Base-by-base conservation (phyloP, 176 grass and related monocot genomes). In the Hordeum vulgare region DNA sequence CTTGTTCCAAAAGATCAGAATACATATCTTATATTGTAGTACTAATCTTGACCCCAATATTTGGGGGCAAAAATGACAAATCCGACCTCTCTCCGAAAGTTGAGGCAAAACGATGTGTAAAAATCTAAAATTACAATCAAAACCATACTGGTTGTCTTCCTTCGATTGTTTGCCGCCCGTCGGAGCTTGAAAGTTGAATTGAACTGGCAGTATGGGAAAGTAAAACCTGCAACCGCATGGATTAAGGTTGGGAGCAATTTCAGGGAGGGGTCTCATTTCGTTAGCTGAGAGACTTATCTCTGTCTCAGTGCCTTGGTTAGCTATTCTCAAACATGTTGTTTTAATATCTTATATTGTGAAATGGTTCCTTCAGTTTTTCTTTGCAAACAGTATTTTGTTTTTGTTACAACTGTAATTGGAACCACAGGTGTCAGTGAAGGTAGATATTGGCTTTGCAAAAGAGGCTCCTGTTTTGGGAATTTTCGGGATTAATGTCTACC, bases 401-500 rank as follows among this genome's bases (percentile, higher is more conserved):
- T 20, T 58, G 11, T 90, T 49, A 59, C 8, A 76, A 40, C 34
- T n/a, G n/a, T n/a, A n/a, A 83, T 28, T 90, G 21, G 44, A 81
- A 78, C 11, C 29, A 20, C 79, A 98, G 96, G 87, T 91, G 7
- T 40, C 85, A 27, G 92, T 93, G 65, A 84, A 88, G 68, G 77
- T 91, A 77, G 92, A 90, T 76, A 78, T 98, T 80, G 96, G 96
- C 47, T 98, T 98, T 85, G 96, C 96, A 86, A 98, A 98, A 79
- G 96, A 98, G 76, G 96, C 96, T 35, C 96, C 96, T 72, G 77
- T 98, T 93, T 83, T 98, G 80, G 96, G 96, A 26, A 98, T 98
- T 85, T 98, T 98, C 72, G 96, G 96, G 28, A 81, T 98, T 82
- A 98, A 98, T 86, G 96, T 98, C 53, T 98, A 98, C 78, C 92